Conservation (phyloP, 2,329 filamentous ascomycete species). For the Paramyrothecium sp. region DNA sequence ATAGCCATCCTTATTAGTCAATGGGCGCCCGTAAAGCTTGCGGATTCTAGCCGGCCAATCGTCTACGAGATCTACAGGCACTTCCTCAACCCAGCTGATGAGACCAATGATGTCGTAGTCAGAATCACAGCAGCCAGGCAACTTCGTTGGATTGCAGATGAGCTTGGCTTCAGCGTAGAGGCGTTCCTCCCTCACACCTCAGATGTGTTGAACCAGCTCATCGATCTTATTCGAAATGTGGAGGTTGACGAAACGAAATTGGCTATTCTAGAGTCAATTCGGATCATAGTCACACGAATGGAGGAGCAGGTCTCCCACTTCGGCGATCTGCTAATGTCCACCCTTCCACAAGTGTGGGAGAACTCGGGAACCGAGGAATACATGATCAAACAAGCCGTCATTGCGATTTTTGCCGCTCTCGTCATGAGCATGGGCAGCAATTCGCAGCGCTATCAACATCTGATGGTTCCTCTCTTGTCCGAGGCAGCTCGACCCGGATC, state of each 20-base stretch:
- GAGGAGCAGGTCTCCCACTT: conserved; percentile 68
- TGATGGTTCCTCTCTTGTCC: conserved; percentile 79
- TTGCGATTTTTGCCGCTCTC: conserved; percentile 80
- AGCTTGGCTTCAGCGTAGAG: conserved; percentile 76
- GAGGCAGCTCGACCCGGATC: conserved; percentile 77
- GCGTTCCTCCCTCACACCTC: conserved; percentile 76
- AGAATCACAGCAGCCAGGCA: conserved; percentile 87
- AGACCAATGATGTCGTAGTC: conserved; percentile 86
- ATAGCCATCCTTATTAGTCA: conserved; percentile 87
- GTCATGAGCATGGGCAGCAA: conserved; percentile 81
- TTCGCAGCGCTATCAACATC: conserved; percentile 73
- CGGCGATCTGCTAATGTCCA: conserved; percentile 77
- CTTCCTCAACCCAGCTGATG: conserved; percentile 74
- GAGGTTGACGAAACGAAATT: conserved; percentile 87
- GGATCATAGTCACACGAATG: conserved; percentile 76
- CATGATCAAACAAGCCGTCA: conserved; percentile 89
- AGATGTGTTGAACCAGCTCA: conserved; percentile 68
- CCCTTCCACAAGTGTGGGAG: conserved; percentile 82
- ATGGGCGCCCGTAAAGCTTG: conserved; percentile 81
- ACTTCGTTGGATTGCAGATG: conserved; percentile 76
- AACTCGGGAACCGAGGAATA: conserved; percentile 77
- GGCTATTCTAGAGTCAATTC: conserved; percentile 82
- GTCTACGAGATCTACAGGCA: conserved; percentile 90
- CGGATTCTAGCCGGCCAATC: conserved; percentile 64
- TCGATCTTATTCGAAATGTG: conserved; percentile 76